A percentile compares a stretch with the other conserved stretches of the same genome.
Conservation (phyloP, 208 protist genomes). For the Crithidia brevicula region DNA sequence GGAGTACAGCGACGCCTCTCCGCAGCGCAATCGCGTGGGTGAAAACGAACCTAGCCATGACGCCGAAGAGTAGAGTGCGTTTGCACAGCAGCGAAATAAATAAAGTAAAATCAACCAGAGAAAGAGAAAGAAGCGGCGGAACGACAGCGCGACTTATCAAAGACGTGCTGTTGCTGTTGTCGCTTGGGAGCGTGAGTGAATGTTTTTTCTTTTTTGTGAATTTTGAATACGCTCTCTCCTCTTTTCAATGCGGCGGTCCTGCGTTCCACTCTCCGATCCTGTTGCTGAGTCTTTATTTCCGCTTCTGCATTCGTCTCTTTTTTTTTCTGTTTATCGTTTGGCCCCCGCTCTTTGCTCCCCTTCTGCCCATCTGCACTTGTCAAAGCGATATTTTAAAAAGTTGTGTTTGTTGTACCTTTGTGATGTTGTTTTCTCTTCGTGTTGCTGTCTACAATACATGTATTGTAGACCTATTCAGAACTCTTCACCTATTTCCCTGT, state of each 20-base stretch:
- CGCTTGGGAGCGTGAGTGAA: too few species aligned
- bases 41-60: constrained; percentile 5
- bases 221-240: too few species aligned
- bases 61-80: neutral
- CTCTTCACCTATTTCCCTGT: neutral
- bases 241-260: too few species aligned
- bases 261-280: too few species aligned
- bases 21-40: neutral
- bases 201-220: neutral
- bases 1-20: constrained; percentile 20
- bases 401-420: neutral
- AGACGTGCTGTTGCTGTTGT: too few species aligned
- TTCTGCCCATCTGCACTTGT: too few species aligned
- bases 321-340: neutral
- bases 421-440: too few species aligned
- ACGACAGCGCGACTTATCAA: neutral
- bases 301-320: neutral
- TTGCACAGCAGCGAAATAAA: neutral
- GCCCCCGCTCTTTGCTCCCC: neutral
- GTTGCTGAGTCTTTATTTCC: too few species aligned
- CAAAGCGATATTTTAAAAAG: neutral
- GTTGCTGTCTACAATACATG: neutral
- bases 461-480: neutral
- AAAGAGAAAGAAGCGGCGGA: neutral
- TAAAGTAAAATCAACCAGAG: neutral